phyloP scores from a whole-genome alignment of 2,329 filamentous ascomycete genomes.

The Parafenestella ontariensis region DNA sequence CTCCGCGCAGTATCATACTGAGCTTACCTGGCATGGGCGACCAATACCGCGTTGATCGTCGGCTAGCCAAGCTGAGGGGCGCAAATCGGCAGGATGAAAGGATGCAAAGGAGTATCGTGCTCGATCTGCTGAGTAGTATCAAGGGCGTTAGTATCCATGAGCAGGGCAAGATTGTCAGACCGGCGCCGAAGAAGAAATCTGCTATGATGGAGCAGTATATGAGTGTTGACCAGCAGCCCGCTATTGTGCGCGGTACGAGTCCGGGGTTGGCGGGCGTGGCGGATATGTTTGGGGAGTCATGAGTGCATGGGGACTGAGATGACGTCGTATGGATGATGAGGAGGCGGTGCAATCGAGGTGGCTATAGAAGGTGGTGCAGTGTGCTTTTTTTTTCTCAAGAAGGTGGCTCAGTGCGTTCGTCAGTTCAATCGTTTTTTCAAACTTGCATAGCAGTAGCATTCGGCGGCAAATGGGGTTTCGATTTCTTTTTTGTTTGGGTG shows the following conservation, averaged over 20 bases:
- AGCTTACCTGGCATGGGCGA: constrained; percentile 78
- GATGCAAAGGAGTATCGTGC: constrained; percentile 78
- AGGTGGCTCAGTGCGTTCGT: no score
- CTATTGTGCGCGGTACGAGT: constrained; percentile 49
- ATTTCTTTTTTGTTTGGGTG: no score
- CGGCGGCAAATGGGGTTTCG: no score
- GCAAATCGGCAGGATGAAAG: constrained; percentile 65
- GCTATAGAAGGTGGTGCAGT: no score
- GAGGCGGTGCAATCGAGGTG: no score
- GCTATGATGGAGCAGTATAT: constrained; percentile 51
- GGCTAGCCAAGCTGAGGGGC: constrained; percentile 49
- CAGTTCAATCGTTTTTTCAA: no score
- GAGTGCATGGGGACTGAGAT: background rate
- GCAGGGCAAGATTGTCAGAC: constrained; percentile 76
- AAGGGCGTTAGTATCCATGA: constrained; percentile 93
- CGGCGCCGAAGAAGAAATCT: constrained; percentile 39
- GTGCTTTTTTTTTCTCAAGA: no score
- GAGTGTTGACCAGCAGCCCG: constrained; percentile 49
- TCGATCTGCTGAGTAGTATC: constrained; percentile 85
- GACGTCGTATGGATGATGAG: background rate
- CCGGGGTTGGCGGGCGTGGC: constrained; percentile 53
- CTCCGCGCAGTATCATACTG: constrained; percentile 77
- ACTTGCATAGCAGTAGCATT: no score
- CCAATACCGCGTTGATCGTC: constrained; percentile 66
- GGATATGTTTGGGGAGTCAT: constrained; percentile 50